These are phyloP conservation scores for Apiospora phragmitis DNA, from an alignment of 2,329 filamentous ascomycete genomes.

Conservation along the genomic window DNA sequence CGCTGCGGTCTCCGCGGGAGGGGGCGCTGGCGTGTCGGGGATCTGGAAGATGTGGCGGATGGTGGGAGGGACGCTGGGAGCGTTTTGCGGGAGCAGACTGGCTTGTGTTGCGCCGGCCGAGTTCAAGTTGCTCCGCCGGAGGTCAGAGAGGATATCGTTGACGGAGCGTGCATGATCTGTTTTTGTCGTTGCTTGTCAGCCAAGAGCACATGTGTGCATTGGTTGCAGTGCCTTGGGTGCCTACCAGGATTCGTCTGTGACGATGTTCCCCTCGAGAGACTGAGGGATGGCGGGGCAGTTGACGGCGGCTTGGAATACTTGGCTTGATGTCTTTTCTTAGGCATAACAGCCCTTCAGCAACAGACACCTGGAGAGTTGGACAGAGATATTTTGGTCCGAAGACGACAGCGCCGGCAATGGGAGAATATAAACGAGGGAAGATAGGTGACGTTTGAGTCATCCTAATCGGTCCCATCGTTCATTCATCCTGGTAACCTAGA, in stretches of 20 bases:
- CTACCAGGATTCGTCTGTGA: conserved; percentile 28
- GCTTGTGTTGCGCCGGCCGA: conserved; percentile 24
- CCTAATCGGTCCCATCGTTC: neutral
- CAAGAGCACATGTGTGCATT: neutral
- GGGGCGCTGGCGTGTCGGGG: conserved; percentile 55
- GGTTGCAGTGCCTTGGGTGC: neutral
- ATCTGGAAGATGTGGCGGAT: conserved; percentile 61
- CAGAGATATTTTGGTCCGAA: neutral
- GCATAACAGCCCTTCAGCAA: conserved; percentile 46
- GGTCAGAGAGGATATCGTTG: conserved; percentile 59
- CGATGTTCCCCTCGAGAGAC: conserved; percentile 33
- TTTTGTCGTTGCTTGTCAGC: conserved; percentile 23
- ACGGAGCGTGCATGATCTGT: conserved; percentile 45
- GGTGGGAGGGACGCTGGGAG: conserved; percentile 58
- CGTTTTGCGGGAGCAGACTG: conserved; percentile 29
- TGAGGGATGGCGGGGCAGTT: conserved; percentile 52
- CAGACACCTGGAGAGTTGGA: neutral
- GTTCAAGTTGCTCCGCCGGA: conserved; percentile 49
- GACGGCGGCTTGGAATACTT: conserved; percentile 60
- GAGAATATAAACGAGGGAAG: neutral
- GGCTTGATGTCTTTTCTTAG: conserved; percentile 61
- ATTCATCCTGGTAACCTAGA: no score
- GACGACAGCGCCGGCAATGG: neutral
- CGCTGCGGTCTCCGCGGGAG: conserved; percentile 48
- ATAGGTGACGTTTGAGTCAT: neutral